Evolutionary conservation across 2,329 filamentous ascomycete genomes (phyloP), one percentile per base, ranked within the genome.

Genomic region (Lecanicillium sp.): DNA sequence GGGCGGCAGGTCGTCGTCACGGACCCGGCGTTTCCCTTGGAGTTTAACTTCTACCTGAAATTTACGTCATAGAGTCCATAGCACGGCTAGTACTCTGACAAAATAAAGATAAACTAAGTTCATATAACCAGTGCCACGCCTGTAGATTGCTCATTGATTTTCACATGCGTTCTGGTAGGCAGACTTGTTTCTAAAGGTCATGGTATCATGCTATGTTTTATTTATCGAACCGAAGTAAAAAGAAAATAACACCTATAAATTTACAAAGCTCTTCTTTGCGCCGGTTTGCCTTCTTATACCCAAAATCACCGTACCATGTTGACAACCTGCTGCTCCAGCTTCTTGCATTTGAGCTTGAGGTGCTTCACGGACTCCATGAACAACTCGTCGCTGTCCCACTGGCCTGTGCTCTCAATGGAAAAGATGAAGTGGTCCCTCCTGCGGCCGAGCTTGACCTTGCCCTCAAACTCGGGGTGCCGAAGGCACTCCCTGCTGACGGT

Each of bases 361-460:
- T 87, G 70, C 65, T 83, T 84, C 36, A 98, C 75, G 19, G 87
- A 81, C 65, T 97, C 88, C 41, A 98, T 64, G 69, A 98, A 97
- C 47, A 98, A 71, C 62, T 88, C 81, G 53, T 97, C 90, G 56
- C 88, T 95, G 43, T 92, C 82, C 70, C 87, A 94, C 66, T 98
- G 92, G 5, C 92, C 94, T 0, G 87, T 83, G 68, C 89, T 96
- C 71, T 98, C 92, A 27, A 98, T 74, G 39, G 80, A 84, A 71
- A 92, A 98, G 62, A 98, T 97, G 62, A 98, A 98, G 66, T 98
- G 94, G 60, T 98, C 92, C 48, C 88, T 74, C 52, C 88, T 71
- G 39, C 94, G 75, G 31, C 92, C 92, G 22, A 98, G 77, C 70
- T 88, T 89, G 47, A 98, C 92, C 70, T 96, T 98, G 57, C 81